These are phyloP conservation scores for Cystobasidiaceae sp. DNA, from an alignment of 1,284 basidiomycete genomes.

Conservation along the genomic window DNA sequence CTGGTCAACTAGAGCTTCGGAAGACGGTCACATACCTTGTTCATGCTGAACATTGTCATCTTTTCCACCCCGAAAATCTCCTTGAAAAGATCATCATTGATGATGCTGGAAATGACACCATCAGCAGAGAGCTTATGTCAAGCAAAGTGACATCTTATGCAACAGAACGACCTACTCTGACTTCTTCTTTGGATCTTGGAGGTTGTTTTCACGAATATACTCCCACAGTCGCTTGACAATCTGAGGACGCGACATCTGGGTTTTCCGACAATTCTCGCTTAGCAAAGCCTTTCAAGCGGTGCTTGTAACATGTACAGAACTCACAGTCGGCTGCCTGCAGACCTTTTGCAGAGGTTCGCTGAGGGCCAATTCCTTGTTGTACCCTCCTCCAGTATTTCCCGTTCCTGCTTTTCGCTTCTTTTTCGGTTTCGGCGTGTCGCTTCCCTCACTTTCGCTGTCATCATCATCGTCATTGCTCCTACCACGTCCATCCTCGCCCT, in stretches of 20 bases:
- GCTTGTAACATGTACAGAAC: too few species aligned
- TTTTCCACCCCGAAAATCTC: constrained; percentile 30
- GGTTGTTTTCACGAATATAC: constrained; percentile 21
- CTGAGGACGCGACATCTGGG: constrained; percentile 29
- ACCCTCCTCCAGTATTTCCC: constrained; percentile 20
- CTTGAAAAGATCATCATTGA: constrained; percentile 27
- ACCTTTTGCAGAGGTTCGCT: constrained; percentile 24
- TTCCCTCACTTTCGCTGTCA: constrained; percentile 3
- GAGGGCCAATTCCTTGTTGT: constrained; percentile 20
- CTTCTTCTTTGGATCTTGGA: constrained; percentile 27
- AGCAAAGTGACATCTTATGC: too few species aligned
- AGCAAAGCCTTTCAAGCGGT: too few species aligned
- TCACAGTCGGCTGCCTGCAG: constrained; percentile 18
- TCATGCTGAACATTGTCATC: constrained; percentile 32
- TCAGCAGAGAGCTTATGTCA: not conserved
- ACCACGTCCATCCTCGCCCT: constrained; percentile 5
- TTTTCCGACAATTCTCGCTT: too few species aligned
- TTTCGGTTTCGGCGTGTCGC: constrained; percentile 21
- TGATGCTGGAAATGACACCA: constrained; percentile 1
- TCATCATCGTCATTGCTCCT: constrained; percentile 1
- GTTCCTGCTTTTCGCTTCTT: constrained; percentile 9
- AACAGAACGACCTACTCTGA: not conserved
- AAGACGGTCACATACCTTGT: constrained; percentile 4
- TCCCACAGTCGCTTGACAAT: constrained; percentile 30
- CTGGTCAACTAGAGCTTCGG: not conserved